phyloP scores from a whole-genome alignment of 805 yeast genomes.

The Yueomyces sinensis region DNA sequence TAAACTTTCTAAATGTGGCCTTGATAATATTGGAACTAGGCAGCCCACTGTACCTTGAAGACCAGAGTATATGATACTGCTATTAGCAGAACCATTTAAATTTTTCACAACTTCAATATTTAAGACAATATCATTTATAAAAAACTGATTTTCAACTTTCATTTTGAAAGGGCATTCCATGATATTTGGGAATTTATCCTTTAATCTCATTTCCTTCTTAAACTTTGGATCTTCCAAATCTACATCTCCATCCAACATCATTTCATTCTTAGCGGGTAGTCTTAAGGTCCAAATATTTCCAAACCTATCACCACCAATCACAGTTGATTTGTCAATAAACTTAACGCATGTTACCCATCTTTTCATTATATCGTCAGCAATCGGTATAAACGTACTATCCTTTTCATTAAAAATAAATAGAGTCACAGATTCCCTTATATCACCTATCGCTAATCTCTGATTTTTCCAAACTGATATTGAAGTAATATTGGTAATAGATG shows the following conservation, averaged over 20 bases:
- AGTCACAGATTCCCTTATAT: slow-evolving; percentile 51
- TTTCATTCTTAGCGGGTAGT: slow-evolving; percentile 36
- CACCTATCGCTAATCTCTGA: slow-evolving; percentile 54
- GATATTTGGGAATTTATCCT: slow-evolving; percentile 11
- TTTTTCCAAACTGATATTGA: slow-evolving; percentile 39
- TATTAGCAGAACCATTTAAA: slow-evolving; percentile 34
- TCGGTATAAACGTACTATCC: slow-evolving; percentile 39
- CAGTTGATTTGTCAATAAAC: slow-evolving; percentile 61
- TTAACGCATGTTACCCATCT: slow-evolving; percentile 52
- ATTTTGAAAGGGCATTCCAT: slow-evolving; percentile 34
- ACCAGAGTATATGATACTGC: slow-evolving; percentile 57
- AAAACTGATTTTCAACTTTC: slow-evolving; percentile 41
- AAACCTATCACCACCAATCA: slow-evolving; percentile 75
- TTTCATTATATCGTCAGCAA: slow-evolving; percentile 57
- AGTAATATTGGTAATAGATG: slow-evolving; percentile 36
- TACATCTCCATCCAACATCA: slow-evolving; percentile 1
- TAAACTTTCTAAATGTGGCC: slow-evolving; percentile 49
- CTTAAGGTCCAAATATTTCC: slow-evolving; percentile 68
- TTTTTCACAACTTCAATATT: slow-evolving; percentile 34
- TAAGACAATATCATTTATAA: slow-evolving; percentile 58
- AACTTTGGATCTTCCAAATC: not conserved
- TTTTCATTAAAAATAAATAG: slow-evolving; percentile 38
- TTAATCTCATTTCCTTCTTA: slow-evolving; percentile 1
- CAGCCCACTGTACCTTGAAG: slow-evolving; percentile 73
- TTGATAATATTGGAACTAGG: slow-evolving; percentile 51